Percentiles rank a stretch among this genome's conserved stretches.
Conservation (phyloP, 805 yeast genomes). For the Saccharomycopsis fermentans region DNA sequence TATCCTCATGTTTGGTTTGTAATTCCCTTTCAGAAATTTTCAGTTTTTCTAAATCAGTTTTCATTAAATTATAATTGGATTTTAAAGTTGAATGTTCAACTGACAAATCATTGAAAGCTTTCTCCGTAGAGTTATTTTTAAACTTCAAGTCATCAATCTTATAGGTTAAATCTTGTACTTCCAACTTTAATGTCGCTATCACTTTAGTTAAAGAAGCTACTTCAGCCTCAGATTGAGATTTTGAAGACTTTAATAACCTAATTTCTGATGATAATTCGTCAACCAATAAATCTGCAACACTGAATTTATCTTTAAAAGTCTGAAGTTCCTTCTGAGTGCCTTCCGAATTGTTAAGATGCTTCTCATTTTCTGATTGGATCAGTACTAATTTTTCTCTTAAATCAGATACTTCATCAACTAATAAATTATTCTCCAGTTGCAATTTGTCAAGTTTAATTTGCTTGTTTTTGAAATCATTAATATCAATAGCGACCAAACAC, state of each 20-base stretch:
- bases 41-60: background rate
- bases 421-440: background rate
- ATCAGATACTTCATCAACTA: background rate
- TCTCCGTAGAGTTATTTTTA: constrained; percentile 10
- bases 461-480: background rate
- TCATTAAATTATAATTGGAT: background rate
- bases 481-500: background rate
- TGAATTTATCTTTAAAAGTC: background rate
- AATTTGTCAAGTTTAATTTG: background rate
- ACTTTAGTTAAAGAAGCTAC: background rate
- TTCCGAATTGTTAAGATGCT: background rate
- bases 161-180: constrained; percentile 12
- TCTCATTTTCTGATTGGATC: background rate
- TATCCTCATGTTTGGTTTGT: background rate
- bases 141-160: constrained; percentile 9
- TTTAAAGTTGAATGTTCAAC: constrained; percentile 4
- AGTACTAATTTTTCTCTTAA: background rate
- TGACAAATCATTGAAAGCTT: constrained; percentile 10
- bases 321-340: background rate
- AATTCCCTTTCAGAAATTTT: background rate
- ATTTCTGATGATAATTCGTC: background rate
- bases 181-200: background rate
- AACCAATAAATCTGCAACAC: background rate
- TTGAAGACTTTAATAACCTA: background rate
- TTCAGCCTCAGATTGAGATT: background rate